Conservation (phyloP, 768 basidiomycete species). For the Pulveroboletus sp. region DNA sequence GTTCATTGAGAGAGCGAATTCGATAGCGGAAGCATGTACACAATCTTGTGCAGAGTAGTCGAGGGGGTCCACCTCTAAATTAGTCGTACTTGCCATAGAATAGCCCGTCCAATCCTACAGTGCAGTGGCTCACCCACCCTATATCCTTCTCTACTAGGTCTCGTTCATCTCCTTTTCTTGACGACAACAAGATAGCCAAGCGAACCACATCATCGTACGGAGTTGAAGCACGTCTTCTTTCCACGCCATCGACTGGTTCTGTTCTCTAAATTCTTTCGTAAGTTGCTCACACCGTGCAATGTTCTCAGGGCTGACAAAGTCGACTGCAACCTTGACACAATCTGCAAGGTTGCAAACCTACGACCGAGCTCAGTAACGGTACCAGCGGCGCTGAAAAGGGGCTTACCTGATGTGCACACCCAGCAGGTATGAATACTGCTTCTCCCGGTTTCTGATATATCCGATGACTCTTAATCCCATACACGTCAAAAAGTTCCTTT, state of each 20-base stretch:
- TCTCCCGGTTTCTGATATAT: conserved; percentile 90
- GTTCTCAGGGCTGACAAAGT: conserved; percentile 94
- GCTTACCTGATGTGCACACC: conserved; percentile 83
- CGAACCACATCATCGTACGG: conserved; percentile 91
- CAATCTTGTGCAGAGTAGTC: conserved; percentile 12
- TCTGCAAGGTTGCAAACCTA: conserved; percentile 92
- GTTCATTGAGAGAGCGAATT: conserved; percentile 12
- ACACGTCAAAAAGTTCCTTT: conserved; percentile 58
- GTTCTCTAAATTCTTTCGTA: conserved; percentile 84
- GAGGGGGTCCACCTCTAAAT: conserved; percentile 26
- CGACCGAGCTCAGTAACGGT: neutral
- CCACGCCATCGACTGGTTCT: conserved; percentile 86
- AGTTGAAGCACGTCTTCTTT: conserved; percentile 92
- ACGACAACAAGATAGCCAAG: conserved; percentile 69
- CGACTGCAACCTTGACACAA: conserved; percentile 92
- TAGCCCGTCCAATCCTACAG: conserved; percentile 23
- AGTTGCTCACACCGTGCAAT: conserved; percentile 79
- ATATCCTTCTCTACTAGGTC: conserved; percentile 8
- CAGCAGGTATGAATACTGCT: conserved; percentile 93
- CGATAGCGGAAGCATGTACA: conserved; percentile 26
- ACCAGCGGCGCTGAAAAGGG: neutral
- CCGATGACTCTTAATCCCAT: conserved; percentile 72
- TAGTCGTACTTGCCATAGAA: conserved; percentile 25
- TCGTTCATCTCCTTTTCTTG: conserved; percentile 42
- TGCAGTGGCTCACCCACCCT: conserved; percentile 5